Base-by-base conservation (phyloP, 768 basidiomycete species). In the Amanita muscaria region DNA sequence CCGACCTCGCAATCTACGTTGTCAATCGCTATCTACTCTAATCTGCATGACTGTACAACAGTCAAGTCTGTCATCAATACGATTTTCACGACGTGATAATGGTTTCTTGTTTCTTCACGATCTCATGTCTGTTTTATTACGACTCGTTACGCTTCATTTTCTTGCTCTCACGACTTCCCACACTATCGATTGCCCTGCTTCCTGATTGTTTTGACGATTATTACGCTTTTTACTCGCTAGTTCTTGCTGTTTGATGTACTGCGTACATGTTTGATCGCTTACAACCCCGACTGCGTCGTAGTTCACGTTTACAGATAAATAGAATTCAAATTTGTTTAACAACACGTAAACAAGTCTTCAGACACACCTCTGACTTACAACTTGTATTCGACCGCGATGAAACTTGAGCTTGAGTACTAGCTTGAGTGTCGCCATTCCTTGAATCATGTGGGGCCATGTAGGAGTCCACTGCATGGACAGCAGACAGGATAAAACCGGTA, bases 41-140 rank as follows among this genome's bases (percentile, higher is more conserved):
- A 23, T 7, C 10, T 33, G 9, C 31, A 42, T 42, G 16, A 19
- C 29, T 42, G 16, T 42, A 42, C 6, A 32, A 42, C 23, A 12
- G 29, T 21, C 41, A 42, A 21, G 11, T 24, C 34, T 32, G 42
- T 10, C 40, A 27, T 5, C 25, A 31, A 15, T 34, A 25, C 31
- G 18, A 42, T 19, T 30, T 34, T 33, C 10, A 42, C 25, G 42
- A 32, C n/a, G 29, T 16, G 8, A 18, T 36, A 14, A 11, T 24
- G 19, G 24, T 8, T 40, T 33, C 31, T 42, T 42, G 23, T 42
- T 23, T 34, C 31, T 42, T 42, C 29, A 32, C 29, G 19, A 21
- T 42, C 31, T 42, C n/a, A n/a, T 33, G 43, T 36, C 24, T 44
- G 43, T 44, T 44, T 44, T 44, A 44, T 35, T 44, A 44, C 33